Evolutionary conservation across 2,329 filamentous ascomycete genomes (phyloP).

Genomic region (Penicillium digitatum): DNA sequence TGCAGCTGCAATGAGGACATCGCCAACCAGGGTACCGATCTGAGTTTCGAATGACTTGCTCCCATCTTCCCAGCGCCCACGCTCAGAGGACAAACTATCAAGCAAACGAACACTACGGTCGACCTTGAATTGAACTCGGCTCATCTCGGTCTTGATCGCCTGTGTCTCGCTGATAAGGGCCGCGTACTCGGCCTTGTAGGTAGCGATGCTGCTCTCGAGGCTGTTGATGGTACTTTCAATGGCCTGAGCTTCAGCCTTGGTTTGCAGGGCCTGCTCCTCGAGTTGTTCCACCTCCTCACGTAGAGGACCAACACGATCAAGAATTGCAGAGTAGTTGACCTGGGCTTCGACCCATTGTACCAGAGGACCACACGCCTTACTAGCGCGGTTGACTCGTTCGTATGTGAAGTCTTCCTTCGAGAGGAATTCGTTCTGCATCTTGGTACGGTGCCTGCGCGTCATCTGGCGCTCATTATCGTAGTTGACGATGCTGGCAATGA

Average conservation of each 20-base stretch:
- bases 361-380: slow-evolving; percentile 91
- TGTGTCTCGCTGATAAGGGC: slow-evolving; percentile 94
- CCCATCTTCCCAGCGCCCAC: slow-evolving; percentile 89
- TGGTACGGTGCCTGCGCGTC: slow-evolving; percentile 74
- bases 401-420: slow-evolving; percentile 94
- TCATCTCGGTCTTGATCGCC: slow-evolving; percentile 96
- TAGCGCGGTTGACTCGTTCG: slow-evolving; percentile 91
- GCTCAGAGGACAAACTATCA: slow-evolving; percentile 90
- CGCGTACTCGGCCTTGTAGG: slow-evolving; percentile 94
- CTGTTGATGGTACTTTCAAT: slow-evolving; percentile 81
- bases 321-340: slow-evolving; percentile 95
- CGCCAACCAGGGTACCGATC: slow-evolving; percentile 91
- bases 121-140: slow-evolving; percentile 93
- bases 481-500: slow-evolving; percentile 95
- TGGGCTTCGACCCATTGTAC: slow-evolving; percentile 97
- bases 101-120: slow-evolving; percentile 91
- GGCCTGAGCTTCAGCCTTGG: slow-evolving; percentile 86
- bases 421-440: slow-evolving; percentile 90
- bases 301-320: slow-evolving; percentile 88
- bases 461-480: slow-evolving; percentile 95
- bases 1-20: slow-evolving; percentile 91
- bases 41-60: slow-evolving; percentile 98
- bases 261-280: slow-evolving; percentile 83
- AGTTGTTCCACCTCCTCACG: slow-evolving; percentile 83
- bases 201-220: slow-evolving; percentile 85